These are phyloP conservation scores for Mycotypha africana DNA, from an alignment of 371 early-diverging fungal species.

Conservation along the genomic window DNA sequence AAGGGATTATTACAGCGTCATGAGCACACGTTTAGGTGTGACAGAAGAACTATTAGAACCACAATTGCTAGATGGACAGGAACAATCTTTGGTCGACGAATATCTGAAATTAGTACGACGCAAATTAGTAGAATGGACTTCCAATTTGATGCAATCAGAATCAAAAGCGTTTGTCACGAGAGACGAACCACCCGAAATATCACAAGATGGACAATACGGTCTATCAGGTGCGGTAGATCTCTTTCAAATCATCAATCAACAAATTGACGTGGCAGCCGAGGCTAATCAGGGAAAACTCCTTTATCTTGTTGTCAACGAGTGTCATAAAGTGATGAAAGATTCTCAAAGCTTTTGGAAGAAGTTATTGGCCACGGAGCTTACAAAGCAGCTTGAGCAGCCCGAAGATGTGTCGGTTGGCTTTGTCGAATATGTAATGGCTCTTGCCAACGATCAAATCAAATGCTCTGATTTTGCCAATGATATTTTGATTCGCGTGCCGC, in stretches of 20 bases:
- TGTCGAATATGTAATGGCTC: constrained; percentile 89
- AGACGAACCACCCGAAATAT: constrained; percentile 68
- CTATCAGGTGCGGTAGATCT: constrained; percentile 79
- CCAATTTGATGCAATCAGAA: constrained; percentile 80
- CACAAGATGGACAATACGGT: constrained; percentile 73
- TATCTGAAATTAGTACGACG: constrained; percentile 82
- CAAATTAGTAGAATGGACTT: constrained; percentile 88
- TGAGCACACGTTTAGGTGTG: constrained; percentile 83
- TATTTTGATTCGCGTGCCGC: constrained; percentile 62
- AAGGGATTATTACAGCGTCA: constrained; percentile 83
- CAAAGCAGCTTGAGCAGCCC: constrained; percentile 67
- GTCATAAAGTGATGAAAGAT: constrained; percentile 75
- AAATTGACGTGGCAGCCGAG: constrained; percentile 82
- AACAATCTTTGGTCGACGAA: constrained; percentile 79
- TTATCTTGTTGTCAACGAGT: constrained; percentile 82
- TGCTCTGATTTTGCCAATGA: constrained; percentile 86
- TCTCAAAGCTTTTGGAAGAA: constrained; percentile 77
- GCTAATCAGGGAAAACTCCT: constrained; percentile 83
- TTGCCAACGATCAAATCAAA: constrained; percentile 88
- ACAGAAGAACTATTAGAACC: constrained; percentile 90
- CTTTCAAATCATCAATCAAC: constrained; percentile 96
- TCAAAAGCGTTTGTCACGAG: constrained; percentile 77
- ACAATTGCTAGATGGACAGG: constrained; percentile 85
- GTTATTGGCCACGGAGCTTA: constrained; percentile 66
- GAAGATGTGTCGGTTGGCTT: constrained; percentile 72